A percentile compares a stretch with the other conserved stretches of the same genome.
phyloP scores from a whole-genome alignment of 306 rosid species.

The Biancaea sappan region DNA sequence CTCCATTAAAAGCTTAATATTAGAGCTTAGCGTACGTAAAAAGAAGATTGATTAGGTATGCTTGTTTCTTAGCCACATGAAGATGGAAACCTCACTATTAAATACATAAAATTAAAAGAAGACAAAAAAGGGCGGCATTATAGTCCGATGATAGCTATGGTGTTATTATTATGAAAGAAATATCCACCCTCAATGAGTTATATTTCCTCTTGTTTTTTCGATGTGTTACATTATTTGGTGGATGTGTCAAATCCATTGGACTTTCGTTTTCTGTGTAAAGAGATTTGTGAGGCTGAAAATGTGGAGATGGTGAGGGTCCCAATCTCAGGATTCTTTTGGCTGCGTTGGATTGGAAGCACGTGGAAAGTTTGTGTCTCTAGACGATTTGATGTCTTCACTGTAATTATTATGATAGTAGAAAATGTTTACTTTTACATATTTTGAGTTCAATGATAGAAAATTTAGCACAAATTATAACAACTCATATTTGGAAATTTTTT shows the following conservation, averaged over 20 bases:
- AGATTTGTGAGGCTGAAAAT: neutral
- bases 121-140: constrained; percentile 28
- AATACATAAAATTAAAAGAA: too few relatives aligned
- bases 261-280: neutral
- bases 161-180: neutral
- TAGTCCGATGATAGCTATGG: neutral
- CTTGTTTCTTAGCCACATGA: constrained; percentile 26
- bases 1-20: too few relatives aligned
- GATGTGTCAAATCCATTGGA: neutral
- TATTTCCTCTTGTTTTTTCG: too few relatives aligned
- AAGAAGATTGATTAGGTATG: neutral
- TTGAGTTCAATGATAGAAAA: too few relatives aligned
- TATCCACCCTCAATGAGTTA: too few relatives aligned
- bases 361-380: neutral
- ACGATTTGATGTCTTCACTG: neutral
- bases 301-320: neutral
- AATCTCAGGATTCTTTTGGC: neutral
- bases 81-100: neutral
- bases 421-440: too few relatives aligned
- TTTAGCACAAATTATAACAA: too few relatives aligned
- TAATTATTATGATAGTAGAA: too few relatives aligned
- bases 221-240: neutral
- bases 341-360: neutral
- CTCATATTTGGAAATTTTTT: too few relatives aligned
- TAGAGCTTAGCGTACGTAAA: too few relatives aligned